Conservation (phyloP, 768 basidiomycete genomes). For the Boletus patriciae region DNA sequence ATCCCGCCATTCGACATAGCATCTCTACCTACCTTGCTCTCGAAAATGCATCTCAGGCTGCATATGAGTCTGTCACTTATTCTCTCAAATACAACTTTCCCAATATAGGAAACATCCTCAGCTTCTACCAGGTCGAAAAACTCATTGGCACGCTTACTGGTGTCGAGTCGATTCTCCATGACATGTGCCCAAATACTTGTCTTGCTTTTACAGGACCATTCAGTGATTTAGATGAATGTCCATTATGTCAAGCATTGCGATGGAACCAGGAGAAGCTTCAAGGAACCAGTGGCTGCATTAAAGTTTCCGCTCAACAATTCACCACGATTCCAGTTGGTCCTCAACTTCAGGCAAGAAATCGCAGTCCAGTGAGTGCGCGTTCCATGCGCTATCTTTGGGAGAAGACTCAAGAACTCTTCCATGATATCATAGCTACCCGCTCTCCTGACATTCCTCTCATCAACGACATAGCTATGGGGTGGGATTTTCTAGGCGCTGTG, state of each 20-base stretch:
- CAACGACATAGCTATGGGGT: constrained; percentile 3
- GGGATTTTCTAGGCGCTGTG: constrained; percentile 10
- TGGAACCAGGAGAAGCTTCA: constrained; percentile 21
- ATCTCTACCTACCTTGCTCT: background rate
- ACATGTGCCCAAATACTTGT: constrained; percentile 48
- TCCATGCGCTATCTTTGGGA: constrained; percentile 30
- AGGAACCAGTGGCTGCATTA: background rate
- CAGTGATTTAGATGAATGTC: constrained; percentile 28
- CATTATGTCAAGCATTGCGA: constrained; percentile 30
- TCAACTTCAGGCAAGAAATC: constrained; percentile 42
- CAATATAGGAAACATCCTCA: background rate
- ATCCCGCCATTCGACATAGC: background rate
- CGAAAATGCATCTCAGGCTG: background rate
- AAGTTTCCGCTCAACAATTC: constrained; percentile 35
- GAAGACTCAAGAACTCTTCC: background rate
- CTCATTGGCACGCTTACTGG: constrained; percentile 19
- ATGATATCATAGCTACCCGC: background rate
- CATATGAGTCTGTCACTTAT: background rate
- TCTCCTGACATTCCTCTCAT: background rate
- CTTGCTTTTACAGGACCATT: constrained; percentile 43
- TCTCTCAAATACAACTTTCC: background rate
- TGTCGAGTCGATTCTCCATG: constrained; percentile 31
- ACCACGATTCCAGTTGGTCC: constrained; percentile 43
- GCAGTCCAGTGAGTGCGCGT: constrained; percentile 19
- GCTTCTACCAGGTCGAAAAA: constrained; percentile 9